phyloP scores from a whole-genome alignment of 441 rosid species.

The Corymbia citriodora region DNA sequence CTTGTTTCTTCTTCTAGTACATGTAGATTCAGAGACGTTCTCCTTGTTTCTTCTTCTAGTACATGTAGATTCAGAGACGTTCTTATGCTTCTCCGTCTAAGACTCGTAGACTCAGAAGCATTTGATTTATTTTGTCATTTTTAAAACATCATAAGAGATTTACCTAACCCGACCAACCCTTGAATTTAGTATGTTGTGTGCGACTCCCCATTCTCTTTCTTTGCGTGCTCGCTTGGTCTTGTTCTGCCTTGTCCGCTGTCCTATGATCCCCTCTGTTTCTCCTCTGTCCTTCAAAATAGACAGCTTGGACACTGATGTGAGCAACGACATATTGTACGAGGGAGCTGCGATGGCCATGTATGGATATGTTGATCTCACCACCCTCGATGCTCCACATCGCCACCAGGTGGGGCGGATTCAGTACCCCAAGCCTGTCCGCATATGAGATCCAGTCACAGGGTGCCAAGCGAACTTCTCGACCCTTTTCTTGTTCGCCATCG shows the following conservation, averaged over 20 bases:
- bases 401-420: neutral
- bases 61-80: too few species aligned
- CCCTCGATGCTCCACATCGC: accelerated
- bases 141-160: too few species aligned
- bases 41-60: too few species aligned
- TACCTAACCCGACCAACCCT: too few species aligned
- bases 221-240: neutral
- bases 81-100: too few species aligned
- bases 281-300: neutral
- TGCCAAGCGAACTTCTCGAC: neutral
- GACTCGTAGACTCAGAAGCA: too few species aligned
- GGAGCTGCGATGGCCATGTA: neutral
- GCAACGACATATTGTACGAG: neutral
- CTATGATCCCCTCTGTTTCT: neutral
- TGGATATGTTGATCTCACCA: neutral
- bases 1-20: too few species aligned
- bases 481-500: neutral
- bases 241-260: neutral
- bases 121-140: too few species aligned
- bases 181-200: neutral
- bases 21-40: too few species aligned
- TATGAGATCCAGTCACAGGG: neutral
- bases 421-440: neutral
- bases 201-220: neutral
- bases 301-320: neutral